A percentile compares a stretch with the other conserved stretches of the same genome.
Evolutionary conservation across 2,329 filamentous ascomycete genomes (phyloP).

Genomic region (Neonectria ditissima): DNA sequence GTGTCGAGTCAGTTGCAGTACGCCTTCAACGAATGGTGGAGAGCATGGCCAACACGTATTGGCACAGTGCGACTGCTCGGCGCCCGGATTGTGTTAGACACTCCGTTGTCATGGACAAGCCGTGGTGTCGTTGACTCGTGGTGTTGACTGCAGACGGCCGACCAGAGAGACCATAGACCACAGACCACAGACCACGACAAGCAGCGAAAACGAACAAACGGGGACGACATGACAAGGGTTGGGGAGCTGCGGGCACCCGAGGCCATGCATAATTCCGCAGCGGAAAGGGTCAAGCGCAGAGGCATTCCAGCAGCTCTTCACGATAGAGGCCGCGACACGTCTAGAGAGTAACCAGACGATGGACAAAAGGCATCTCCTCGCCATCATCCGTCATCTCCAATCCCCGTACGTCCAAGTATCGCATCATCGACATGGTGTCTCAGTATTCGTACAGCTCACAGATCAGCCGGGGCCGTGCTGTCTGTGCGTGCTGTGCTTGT

Average conservation of each 20-base stretch:
- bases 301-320: conserved; percentile 15
- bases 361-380: neutral
- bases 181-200: neutral
- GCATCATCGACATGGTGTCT: conserved; percentile 3
- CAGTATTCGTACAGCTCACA: neutral
- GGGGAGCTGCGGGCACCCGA: conserved; percentile 12
- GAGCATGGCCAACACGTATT: conserved; percentile 8
- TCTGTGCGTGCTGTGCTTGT: conserved; percentile 7
- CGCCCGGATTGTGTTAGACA: neutral
- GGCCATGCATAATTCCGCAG: conserved; percentile 9
- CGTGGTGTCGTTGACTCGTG: neutral
- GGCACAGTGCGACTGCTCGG: conserved; percentile 15
- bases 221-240: neutral
- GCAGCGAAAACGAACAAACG: neutral
- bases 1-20: conserved; percentile 19
- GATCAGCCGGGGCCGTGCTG: neutral
- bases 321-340: neutral
- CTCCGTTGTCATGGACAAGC: neutral
- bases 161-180: neutral
- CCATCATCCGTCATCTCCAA: neutral
- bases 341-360: neutral
- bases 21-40: conserved; percentile 11
- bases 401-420: neutral
- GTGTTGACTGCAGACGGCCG: neutral
- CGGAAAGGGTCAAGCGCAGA: conserved; percentile 15